These are phyloP conservation scores for Acanthamoeba sp. DNA, from an alignment of 208 protist genomes.

Conservation along the genomic window DNA sequence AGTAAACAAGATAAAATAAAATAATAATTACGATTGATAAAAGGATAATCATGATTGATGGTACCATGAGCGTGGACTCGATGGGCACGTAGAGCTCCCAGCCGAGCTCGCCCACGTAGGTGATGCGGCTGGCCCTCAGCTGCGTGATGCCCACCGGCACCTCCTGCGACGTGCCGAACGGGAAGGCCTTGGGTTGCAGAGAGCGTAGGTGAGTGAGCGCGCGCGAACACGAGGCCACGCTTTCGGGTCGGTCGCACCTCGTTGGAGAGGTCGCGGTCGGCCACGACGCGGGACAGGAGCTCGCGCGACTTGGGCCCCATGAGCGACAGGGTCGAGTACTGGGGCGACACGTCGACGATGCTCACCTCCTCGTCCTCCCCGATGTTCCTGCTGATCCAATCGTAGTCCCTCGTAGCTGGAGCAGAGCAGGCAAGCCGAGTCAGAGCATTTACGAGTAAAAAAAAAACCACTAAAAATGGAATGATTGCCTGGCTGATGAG, in stretches of 20 bases:
- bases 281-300: neutral
- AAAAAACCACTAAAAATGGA: neutral
- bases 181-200: too few species aligned
- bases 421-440: neutral
- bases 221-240: too few species aligned
- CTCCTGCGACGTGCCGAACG: neutral
- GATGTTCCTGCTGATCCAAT: neutral
- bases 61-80: neutral
- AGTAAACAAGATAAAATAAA: too few species aligned
- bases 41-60: neutral
- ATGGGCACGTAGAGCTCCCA: constrained; percentile 42
- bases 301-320: neutral
- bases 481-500: too few species aligned
- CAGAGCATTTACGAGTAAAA: too few species aligned
- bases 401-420: neutral
- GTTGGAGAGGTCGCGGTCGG: neutral
- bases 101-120: constrained; percentile 34
- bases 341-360: neutral
- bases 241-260: neutral
- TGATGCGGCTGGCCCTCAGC: neutral
- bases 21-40: too few species aligned
- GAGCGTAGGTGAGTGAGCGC: too few species aligned
- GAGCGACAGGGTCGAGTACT: neutral
- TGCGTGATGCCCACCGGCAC: constrained; percentile 4
- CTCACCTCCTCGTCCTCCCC: neutral